A percentile compares a stretch with the other conserved stretches of the same genome.
These are phyloP conservation scores for Penicillium sp. DNA, from an alignment of 2,329 filamentous ascomycete species.

Conservation along the genomic window DNA sequence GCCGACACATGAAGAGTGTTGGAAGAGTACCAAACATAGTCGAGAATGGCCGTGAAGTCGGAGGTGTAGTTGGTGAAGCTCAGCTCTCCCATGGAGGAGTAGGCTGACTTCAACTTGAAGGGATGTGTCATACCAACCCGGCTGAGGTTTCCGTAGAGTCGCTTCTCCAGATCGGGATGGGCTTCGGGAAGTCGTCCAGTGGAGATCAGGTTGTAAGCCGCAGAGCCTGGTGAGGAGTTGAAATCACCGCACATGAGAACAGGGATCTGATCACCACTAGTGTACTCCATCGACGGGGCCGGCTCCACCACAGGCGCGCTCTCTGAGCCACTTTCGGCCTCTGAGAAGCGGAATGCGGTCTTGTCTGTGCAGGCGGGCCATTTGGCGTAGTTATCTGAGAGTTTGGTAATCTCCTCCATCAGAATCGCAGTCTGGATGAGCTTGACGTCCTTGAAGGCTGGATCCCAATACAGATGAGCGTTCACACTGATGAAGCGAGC, in stretches of 20 bases:
- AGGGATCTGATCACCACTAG: constrained; percentile 82
- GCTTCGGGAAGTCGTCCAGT: constrained; percentile 74
- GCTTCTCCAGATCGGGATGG: constrained; percentile 75
- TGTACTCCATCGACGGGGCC: constrained; percentile 81
- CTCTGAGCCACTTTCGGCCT: constrained; percentile 48
- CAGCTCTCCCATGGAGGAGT: constrained; percentile 79
- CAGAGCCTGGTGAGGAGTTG: constrained; percentile 84
- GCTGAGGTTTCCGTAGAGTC: constrained; percentile 91
- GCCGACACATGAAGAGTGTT: constrained; percentile 82
- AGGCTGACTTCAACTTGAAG: constrained; percentile 89
- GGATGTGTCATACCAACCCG: constrained; percentile 89
- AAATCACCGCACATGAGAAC: constrained; percentile 92
- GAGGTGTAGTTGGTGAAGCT: constrained; percentile 97
- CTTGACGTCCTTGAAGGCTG: constrained; percentile 87
- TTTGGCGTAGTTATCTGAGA: constrained; percentile 80
- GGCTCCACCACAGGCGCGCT: constrained; percentile 57
- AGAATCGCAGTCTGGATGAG: constrained; percentile 92
- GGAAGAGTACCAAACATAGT: constrained; percentile 97
- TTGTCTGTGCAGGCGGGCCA: constrained; percentile 82
- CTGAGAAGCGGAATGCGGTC: constrained; percentile 52
- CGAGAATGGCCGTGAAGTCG: constrained; percentile 85
- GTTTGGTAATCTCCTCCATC: constrained; percentile 85
- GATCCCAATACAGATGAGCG: constrained; percentile 94
- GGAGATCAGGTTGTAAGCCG: constrained; percentile 86
- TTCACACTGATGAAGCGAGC: constrained; percentile 90